Conservation (phyloP, 208 protist genomes). For the Crithidia mellificae region DNA sequence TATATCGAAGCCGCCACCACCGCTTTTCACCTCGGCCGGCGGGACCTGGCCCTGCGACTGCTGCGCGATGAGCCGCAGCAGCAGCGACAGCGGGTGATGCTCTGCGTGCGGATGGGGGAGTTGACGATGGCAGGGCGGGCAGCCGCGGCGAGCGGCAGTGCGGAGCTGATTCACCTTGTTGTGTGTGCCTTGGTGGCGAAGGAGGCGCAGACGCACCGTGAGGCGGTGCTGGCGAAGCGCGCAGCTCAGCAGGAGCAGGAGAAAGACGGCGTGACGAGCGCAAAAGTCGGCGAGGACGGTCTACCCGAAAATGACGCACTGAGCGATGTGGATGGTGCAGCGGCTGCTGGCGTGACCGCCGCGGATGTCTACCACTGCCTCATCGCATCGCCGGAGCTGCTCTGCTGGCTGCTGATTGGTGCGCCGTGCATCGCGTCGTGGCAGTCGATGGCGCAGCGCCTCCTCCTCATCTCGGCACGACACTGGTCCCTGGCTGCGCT, state of each 20-base stretch:
- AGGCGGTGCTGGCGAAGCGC: background rate
- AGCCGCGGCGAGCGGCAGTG: constrained; percentile 32
- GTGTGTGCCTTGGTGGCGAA: constrained; percentile 29
- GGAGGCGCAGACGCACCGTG: constrained; percentile 9
- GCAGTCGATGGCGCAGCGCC: constrained; percentile 22
- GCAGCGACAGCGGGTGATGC: constrained; percentile 29
- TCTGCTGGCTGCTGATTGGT: constrained; percentile 19
- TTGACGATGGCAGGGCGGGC: constrained; percentile 31
- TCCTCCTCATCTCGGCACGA: constrained; percentile 22
- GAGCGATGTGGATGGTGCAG: background rate
- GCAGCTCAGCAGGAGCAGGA: background rate
- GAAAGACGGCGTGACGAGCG: too few species aligned
- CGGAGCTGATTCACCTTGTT: constrained; percentile 47
- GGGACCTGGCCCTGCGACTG: constrained; percentile 37
- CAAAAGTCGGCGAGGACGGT: background rate
- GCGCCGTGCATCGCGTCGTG: constrained; percentile 14
- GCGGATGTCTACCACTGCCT: constrained; percentile 15
- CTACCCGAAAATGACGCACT: background rate
- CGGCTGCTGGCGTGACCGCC: constrained; percentile 10
- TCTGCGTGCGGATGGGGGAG: constrained; percentile 40
- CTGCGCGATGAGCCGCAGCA: constrained; percentile 45
- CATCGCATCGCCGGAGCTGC: constrained; percentile 24
- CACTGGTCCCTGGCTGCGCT: constrained; percentile 19
- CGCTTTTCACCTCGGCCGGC: constrained; percentile 29
- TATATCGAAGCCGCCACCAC: constrained; percentile 45